Conservation (phyloP, 257 asterid species). For the Jacaranda mimosifolia region DNA sequence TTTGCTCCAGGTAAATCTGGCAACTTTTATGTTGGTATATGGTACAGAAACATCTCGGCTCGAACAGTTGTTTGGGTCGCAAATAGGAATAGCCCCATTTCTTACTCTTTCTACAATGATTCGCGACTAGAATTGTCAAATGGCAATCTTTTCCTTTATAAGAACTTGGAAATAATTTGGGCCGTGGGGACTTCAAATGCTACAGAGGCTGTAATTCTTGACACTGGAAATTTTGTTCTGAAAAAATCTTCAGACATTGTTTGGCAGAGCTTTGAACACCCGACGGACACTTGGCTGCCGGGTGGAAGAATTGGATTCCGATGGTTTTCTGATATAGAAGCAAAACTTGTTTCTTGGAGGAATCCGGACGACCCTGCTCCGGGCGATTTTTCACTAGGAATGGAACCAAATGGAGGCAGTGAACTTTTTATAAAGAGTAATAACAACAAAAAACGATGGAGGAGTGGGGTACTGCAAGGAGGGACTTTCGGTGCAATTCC, state of each 20-base stretch:
- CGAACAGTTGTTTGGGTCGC: constrained; percentile 62
- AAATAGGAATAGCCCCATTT: constrained; percentile 46
- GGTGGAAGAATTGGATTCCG: constrained; percentile 45
- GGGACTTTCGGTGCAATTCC: constrained; percentile 11
- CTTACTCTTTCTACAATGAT: neutral
- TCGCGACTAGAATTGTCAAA: constrained; percentile 14
- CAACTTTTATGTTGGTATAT: constrained; percentile 48
- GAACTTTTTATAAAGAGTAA: constrained; percentile 21
- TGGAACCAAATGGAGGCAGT: constrained; percentile 49
- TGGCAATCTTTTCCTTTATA: constrained; percentile 44
- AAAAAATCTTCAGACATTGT: constrained; percentile 11
- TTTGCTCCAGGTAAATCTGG: constrained; percentile 36
- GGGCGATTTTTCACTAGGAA: constrained; percentile 37
- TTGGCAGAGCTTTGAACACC: constrained; percentile 70
- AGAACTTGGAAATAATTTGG: neutral
- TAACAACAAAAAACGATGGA: constrained; percentile 30
- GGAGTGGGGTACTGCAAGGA: constrained; percentile 50
- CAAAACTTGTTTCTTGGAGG: constrained; percentile 51
- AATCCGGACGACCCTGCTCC: constrained; percentile 48
- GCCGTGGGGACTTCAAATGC: constrained; percentile 9
- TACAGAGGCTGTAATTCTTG: constrained; percentile 38
- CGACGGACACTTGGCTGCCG: constrained; percentile 58
- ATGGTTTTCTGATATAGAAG: constrained; percentile 29
- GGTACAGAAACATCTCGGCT: constrained; percentile 48
- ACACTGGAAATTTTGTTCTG: constrained; percentile 56